Evolutionary conservation across 2,329 filamentous ascomycete genomes (phyloP).

Genomic region (Ophiocordyceps robertsii): DNA sequence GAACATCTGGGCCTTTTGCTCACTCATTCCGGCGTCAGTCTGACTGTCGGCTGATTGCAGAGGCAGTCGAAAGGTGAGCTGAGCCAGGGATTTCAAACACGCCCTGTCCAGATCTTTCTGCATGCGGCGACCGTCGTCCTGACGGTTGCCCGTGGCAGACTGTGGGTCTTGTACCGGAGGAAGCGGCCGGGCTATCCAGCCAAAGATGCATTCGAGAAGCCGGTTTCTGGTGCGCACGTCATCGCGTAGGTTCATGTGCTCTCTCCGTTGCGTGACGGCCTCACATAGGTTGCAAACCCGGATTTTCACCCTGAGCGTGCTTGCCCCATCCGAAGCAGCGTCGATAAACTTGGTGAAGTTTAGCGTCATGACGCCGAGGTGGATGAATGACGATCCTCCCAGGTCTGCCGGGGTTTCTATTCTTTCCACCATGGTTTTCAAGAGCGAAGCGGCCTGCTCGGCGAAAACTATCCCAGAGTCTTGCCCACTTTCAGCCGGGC

Average conservation of each 20-base stretch:
- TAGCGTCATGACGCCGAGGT: constrained; percentile 49
- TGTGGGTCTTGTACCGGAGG: constrained; percentile 31
- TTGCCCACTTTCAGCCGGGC: constrained; percentile 34
- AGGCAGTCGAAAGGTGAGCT: constrained; percentile 52
- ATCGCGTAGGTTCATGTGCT: constrained; percentile 54
- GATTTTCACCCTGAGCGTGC: constrained; percentile 50
- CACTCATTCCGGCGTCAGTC: constrained; percentile 51
- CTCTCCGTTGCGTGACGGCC: constrained; percentile 50
- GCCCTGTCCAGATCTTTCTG: constrained; percentile 54
- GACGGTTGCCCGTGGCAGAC: constrained; percentile 25
- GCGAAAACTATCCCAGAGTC: constrained; percentile 53
- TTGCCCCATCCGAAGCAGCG: constrained; percentile 38
- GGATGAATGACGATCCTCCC: constrained; percentile 43
- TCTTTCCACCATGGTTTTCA: constrained; percentile 50
- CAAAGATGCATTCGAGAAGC: constrained; percentile 52
- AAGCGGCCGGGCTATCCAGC: constrained; percentile 52
- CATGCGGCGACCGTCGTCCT: constrained; percentile 43
- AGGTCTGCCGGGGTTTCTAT: constrained; percentile 50
- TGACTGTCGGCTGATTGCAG: constrained; percentile 53
- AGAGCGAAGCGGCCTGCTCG: constrained; percentile 50
- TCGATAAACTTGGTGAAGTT: constrained; percentile 57
- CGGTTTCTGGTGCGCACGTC: constrained; percentile 58
- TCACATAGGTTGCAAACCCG: constrained; percentile 57
- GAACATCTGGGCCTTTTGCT: constrained; percentile 59
- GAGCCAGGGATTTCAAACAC: constrained; percentile 50